phyloP scores from a whole-genome alignment of 1,284 basidiomycete genomes.

The Sporisorium scitamineum region DNA sequence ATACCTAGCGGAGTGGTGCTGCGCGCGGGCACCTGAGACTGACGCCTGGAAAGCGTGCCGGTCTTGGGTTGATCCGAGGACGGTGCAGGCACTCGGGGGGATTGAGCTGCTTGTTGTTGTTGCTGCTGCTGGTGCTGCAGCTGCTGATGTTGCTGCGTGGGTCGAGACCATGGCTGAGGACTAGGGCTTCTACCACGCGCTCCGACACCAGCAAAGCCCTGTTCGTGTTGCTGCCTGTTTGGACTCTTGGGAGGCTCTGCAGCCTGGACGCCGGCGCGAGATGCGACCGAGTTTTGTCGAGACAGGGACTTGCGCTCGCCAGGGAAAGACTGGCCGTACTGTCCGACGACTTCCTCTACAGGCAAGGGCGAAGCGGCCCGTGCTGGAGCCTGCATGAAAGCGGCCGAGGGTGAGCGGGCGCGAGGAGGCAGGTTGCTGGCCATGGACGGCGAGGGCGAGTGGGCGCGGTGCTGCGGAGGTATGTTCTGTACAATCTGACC shows the following conservation, averaged over 20 bases:
- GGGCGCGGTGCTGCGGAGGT: constrained; percentile 43
- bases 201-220: constrained; percentile 64
- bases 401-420: constrained; percentile 79
- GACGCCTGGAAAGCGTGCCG: constrained; percentile 41
- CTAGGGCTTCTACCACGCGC: constrained; percentile 63
- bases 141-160: constrained; percentile 43
- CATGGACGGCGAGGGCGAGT: constrained; percentile 50
- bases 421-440: constrained; percentile 70
- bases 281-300: constrained; percentile 60
- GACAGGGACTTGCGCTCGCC: constrained; percentile 76
- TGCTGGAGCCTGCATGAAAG: constrained; percentile 79
- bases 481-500: constrained; percentile 46
- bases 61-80: constrained; percentile 32
- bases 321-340: constrained; percentile 87
- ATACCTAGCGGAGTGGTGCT: constrained; percentile 76
- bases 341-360: constrained; percentile 79
- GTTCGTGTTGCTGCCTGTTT: constrained; percentile 29
- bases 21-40: constrained; percentile 41
- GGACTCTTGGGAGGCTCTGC: constrained; percentile 31
- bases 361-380: constrained; percentile 73
- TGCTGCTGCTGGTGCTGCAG: constrained; percentile 33
- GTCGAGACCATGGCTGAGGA: constrained; percentile 56
- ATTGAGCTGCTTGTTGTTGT: constrained; percentile 31
- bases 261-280: constrained; percentile 31
- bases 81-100: constrained; percentile 23